Conservation (phyloP, 768 basidiomycete genomes). For the Nidularia sp. region DNA sequence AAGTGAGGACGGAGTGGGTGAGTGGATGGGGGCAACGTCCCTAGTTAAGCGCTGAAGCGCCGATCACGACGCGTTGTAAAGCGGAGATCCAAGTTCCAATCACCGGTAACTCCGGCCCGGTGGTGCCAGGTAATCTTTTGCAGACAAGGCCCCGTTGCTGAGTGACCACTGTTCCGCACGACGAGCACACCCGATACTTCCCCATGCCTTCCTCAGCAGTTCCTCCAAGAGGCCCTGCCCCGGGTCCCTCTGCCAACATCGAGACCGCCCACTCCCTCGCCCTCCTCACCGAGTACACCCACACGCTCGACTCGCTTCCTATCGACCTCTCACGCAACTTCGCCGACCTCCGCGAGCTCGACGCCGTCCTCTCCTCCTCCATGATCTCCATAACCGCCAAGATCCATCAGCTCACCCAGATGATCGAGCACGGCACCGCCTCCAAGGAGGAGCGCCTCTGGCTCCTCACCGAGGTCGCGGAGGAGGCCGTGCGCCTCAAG, state of each 20-base stretch:
- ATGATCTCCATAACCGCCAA: conserved; percentile 78
- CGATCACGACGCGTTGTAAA: too few relatives aligned
- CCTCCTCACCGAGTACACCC: conserved; percentile 79
- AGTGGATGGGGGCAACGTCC: not conserved
- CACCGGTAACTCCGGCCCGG: too few relatives aligned
- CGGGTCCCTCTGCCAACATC: conserved; percentile 20
- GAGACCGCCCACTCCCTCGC: conserved; percentile 58
- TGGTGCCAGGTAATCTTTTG: too few relatives aligned
- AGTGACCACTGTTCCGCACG: not conserved
- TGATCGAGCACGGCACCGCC: conserved; percentile 64
- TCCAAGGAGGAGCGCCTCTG: conserved; percentile 74
- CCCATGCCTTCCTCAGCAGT: conserved; percentile 14
- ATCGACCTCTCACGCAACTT: conserved; percentile 92
- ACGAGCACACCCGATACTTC: not conserved
- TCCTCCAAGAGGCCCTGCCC: conserved; percentile 28
- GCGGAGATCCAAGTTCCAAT: too few relatives aligned
- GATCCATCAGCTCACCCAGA: conserved; percentile 67
- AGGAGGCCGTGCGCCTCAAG: conserved; percentile 88
- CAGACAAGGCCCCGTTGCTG: too few relatives aligned
- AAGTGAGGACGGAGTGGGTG: not conserved
- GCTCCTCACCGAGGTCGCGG: conserved; percentile 89
- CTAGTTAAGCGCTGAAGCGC: too few relatives aligned
- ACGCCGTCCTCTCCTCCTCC: conserved; percentile 91
- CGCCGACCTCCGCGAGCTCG: conserved; percentile 96
- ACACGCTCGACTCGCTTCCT: conserved; percentile 91